Base-by-base conservation (phyloP, 345 rosid genomes). In the Eucalyptus dawsonii region DNA sequence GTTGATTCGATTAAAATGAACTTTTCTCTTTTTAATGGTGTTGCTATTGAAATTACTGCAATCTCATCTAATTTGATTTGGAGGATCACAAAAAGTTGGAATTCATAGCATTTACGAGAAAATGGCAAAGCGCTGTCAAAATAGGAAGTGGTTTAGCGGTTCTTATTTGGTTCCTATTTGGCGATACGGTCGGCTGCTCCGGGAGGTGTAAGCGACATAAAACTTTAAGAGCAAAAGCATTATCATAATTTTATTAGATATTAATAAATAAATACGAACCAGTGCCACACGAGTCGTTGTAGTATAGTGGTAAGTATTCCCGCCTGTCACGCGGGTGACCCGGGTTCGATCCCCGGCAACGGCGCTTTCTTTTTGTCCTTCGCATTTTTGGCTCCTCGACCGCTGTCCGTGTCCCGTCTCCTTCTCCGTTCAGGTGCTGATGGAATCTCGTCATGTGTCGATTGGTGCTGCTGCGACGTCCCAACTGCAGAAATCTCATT, bases 261-360 rank as follows among this genome's bases (percentile, higher is more conserved):
- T 53, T 53, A 1, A 19, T 53, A 0, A 8, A 53, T 53, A 53
- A 2, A 8, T 3, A 19, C 11, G 11, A 8, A 9, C 58, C 58
- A 3, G 2, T 19, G 0, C 2, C 25, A 19, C 10, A 8, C 0
- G 1, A 51, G 97, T 95, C 94, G 97, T 96, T 96, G 97, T 97
- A 95, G 95, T 96, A 95, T 95, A 93, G 97, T 97, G 99, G 98
- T 96, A 1, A 96, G 98, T 96, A 97, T 97, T 94, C 94, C 95
- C 94, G 97, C 96, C 97, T 95, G 96, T 97, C 98, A 97, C 97
- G 94, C 95, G 97, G 96, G 95, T 89, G 97, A 95, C 97, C 97
- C 96, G 97, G 95, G 98, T 95, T 97, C 98, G 98, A 96, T 95
- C 96, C 95, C 97, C 97, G 96, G 97, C 96, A 95, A 93, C 95